Evolutionary conservation across 2,329 filamentous ascomycete species (phyloP), one percentile per base, ranked within the genome.

Genomic region (Penicillium sp.): DNA sequence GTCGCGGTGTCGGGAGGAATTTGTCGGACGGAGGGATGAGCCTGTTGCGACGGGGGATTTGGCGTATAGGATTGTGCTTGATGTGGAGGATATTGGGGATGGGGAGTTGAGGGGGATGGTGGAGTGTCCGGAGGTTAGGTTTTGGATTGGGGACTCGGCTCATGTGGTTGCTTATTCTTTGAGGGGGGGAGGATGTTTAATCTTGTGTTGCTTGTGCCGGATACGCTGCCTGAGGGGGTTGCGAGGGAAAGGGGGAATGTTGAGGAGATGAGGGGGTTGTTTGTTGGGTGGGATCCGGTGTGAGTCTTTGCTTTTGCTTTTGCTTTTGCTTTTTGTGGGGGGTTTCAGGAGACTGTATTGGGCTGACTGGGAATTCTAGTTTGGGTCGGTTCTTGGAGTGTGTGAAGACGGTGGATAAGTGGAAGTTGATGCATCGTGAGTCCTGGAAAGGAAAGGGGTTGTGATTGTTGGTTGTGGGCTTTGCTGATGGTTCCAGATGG

Each of bases 121-220:
- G 1, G 62, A 71, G 7, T 75, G 77, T 0, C 77, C 79, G 0
- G 69, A 72, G 1, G 75, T 78, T 10, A 75, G 82, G 55, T 82
- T 84, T 61, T 88, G 84, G 84, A 72, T 83, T 8, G 84, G 84
- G 0, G 80, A 83, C 0, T 73, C 74, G 0, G 73, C 79, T 1
- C 83, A 88, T 58, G 81, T 76, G 0, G 80, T 87, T 0, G 79
- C 76, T 0, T 88, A 87, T 64, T 66, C 64, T 0, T 62, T 88
- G 42, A 74, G 81, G 76, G 71, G 0, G 82, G 82, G 0, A 69
- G 71, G 0, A 77, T 83, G 72, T 84, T 80, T 55, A 88, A 88
- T 49, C 75, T 88, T 4, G 84, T 87, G 0, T 68, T 88, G 1
- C 68, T 87, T 1, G 77, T 80, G 9, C 84, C 85, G 0, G 84